Percentiles rank a stretch among this genome's conserved stretches.
Evolutionary conservation across 345 rosid genomes (phyloP).

Genomic region (Arabis hirsuta): DNA sequence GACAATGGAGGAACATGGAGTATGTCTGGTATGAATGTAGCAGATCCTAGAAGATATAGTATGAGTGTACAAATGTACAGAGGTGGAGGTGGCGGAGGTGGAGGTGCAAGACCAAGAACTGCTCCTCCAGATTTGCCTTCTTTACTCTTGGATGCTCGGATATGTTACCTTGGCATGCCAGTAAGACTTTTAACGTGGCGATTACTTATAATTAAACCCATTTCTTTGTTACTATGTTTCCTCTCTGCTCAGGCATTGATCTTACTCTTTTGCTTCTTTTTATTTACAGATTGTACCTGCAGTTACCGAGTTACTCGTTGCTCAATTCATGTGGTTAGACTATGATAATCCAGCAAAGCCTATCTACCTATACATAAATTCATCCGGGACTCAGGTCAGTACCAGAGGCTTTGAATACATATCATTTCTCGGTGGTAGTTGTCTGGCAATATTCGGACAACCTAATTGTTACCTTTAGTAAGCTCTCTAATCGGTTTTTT

Average conservation of each 20-base stretch:
- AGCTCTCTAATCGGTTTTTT: background rate
- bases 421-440: constrained; percentile 4
- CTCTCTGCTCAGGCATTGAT: constrained; percentile 11
- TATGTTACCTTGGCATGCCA: constrained; percentile 90
- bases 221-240: constrained; percentile 6
- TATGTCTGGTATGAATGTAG: constrained; percentile 50
- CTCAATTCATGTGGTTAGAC: constrained; percentile 86
- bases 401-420: constrained; percentile 16
- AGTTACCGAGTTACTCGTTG: constrained; percentile 87
- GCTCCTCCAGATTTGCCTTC: constrained; percentile 97
- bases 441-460: background rate
- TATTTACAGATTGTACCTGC: constrained; percentile 78
- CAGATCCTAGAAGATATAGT: constrained; percentile 58
- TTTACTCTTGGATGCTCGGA: constrained; percentile 83
- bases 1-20: constrained; percentile 71
- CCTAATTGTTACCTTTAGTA: constrained; percentile 3
- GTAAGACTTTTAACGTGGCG: constrained; percentile 49
- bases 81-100: constrained; percentile 72
- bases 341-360: constrained; percentile 72
- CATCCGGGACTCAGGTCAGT: constrained; percentile 84
- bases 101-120: constrained; percentile 53
- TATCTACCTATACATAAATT: constrained; percentile 80
- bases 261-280: constrained; percentile 15
- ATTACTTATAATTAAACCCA: background rate
- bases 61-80: constrained; percentile 82